A percentile compares a stretch with the other conserved stretches of the same genome.
Evolutionary conservation across 2,329 filamentous ascomycete species (phyloP).

Genomic region (Lachnellula suecica): DNA sequence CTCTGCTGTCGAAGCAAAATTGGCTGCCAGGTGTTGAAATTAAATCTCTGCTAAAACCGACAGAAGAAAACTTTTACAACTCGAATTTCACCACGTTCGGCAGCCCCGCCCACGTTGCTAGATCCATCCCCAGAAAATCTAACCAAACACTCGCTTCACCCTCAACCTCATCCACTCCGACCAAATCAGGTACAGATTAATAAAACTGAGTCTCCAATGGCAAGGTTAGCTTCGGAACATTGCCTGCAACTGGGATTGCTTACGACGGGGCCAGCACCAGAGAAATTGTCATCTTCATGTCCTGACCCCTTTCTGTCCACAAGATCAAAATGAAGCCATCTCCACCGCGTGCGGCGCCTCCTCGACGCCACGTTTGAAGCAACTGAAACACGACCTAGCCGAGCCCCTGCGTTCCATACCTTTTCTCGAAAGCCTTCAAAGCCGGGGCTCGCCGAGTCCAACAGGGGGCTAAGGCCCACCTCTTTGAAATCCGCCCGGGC

Average conservation of each 20-base stretch:
- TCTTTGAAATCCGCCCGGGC: background rate
- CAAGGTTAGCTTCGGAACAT: background rate
- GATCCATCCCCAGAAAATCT: background rate
- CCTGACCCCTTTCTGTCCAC: background rate
- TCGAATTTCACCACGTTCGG: too few relatives aligned
- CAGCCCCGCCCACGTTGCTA: too few relatives aligned
- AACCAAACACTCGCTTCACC: background rate
- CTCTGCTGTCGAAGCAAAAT: too few relatives aligned
- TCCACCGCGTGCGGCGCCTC: background rate
- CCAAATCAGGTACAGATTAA: too few relatives aligned
- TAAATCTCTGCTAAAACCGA: too few relatives aligned
- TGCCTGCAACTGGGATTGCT: too few relatives aligned
- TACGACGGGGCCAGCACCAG: too few relatives aligned
- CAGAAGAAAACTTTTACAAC: too few relatives aligned
- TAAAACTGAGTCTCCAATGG: too few relatives aligned
- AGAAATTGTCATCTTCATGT: background rate
- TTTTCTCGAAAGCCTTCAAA: background rate
- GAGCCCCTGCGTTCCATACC: background rate
- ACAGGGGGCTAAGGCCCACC: background rate
- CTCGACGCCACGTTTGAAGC: background rate
- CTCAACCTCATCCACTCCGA: too few relatives aligned
- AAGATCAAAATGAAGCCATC: background rate
- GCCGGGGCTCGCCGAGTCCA: background rate
- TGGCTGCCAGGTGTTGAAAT: too few relatives aligned
- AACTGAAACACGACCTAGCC: background rate